Percentiles rank a stretch among this genome's conserved stretches.
phyloP scores from a whole-genome alignment of 2,329 filamentous ascomycete genomes.

The Aspergillus sp. region DNA sequence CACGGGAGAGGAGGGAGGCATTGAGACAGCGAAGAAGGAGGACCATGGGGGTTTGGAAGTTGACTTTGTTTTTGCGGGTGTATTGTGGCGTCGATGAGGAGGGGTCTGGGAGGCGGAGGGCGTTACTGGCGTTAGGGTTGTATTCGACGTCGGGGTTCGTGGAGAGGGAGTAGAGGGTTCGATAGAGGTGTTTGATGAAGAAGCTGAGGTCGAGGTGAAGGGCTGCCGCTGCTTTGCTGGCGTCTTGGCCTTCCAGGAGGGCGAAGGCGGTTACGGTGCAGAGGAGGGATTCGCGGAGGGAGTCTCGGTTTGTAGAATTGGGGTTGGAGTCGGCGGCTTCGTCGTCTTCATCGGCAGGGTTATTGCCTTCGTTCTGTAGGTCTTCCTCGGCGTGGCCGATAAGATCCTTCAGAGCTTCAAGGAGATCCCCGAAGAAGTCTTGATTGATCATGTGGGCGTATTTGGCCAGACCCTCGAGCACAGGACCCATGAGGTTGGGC shows the following conservation, averaged over 20 bases:
- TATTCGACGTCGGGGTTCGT: constrained; percentile 86
- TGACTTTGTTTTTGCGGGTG: constrained; percentile 71
- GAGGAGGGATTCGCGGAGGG: constrained; percentile 83
- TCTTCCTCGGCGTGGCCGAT: constrained; percentile 71
- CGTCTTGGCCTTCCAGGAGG: constrained; percentile 93
- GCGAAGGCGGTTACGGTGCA: constrained; percentile 96
- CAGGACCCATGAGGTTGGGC: constrained; percentile 91
- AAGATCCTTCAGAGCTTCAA: constrained; percentile 92
- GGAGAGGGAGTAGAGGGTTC: constrained; percentile 76
- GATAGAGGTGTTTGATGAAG: constrained; percentile 94
- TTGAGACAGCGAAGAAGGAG: constrained; percentile 86
- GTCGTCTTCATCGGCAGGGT: constrained; percentile 42
- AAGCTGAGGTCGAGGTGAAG: constrained; percentile 91
- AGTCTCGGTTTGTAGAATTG: constrained; percentile 64
- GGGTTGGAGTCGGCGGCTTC: constrained; percentile 33
- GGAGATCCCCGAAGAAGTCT: constrained; percentile 95
- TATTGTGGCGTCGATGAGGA: constrained; percentile 46
- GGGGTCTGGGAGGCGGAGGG: constrained; percentile 72
- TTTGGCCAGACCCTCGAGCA: constrained; percentile 89
- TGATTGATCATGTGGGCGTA: constrained; percentile 98
- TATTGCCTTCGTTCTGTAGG: constrained; percentile 53
- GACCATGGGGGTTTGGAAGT: constrained; percentile 92
- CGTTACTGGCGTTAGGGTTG: constrained; percentile 63
- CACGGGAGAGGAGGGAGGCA: constrained; percentile 77
- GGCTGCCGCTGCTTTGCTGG: constrained; percentile 76